Percentiles rank a stretch among this genome's conserved stretches.
phyloP scores from a whole-genome alignment of 192 early-diverging fungal species.

The Phycomyces blakesleeanus region DNA sequence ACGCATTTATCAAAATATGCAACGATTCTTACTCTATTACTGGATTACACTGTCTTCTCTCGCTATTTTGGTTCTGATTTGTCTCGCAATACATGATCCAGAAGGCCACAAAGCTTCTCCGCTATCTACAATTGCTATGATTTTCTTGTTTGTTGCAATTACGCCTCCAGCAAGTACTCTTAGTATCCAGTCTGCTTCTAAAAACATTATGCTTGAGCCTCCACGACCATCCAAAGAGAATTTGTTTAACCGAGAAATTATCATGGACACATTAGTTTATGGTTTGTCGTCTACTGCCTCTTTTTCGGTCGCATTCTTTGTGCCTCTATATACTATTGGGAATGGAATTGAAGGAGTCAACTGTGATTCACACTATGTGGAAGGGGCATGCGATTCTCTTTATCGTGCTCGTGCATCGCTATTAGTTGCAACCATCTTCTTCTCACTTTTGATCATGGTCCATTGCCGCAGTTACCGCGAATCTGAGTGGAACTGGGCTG shows the following conservation, averaged over 20 bases:
- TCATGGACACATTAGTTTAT: conserved; percentile 65
- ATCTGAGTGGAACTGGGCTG: conserved; percentile 50
- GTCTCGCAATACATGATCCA: conserved; percentile 61
- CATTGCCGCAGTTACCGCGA: conserved; percentile 71
- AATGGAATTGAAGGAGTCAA: conserved; percentile 50
- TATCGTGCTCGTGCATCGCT: conserved; percentile 61
- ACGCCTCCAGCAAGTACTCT: conserved; percentile 73
- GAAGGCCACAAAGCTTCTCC: conserved; percentile 61
- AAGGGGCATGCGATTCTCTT: conserved; percentile 35
- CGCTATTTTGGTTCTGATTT: conserved; percentile 61
- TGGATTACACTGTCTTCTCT: conserved; percentile 46
- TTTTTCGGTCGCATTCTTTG: conserved; percentile 53
- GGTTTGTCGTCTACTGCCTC: conserved; percentile 52
- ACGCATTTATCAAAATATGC: conserved; percentile 76
- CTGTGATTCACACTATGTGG: conserved; percentile 42
- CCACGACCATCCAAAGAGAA: conserved; percentile 60
- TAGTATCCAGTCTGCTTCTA: conserved; percentile 63
- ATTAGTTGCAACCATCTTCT: conserved; percentile 45
- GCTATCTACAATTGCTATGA: conserved; percentile 70
- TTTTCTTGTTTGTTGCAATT: conserved; percentile 73
- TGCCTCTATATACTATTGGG: conserved; percentile 60
- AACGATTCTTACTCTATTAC: conserved; percentile 65
- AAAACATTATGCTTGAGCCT: conserved; percentile 68
- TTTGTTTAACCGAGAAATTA: conserved; percentile 66
- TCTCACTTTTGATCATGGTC: conserved; percentile 57